These are phyloP conservation scores for Vinca minor DNA, from an alignment of 257 asterid species.

Conservation along the genomic window DNA sequence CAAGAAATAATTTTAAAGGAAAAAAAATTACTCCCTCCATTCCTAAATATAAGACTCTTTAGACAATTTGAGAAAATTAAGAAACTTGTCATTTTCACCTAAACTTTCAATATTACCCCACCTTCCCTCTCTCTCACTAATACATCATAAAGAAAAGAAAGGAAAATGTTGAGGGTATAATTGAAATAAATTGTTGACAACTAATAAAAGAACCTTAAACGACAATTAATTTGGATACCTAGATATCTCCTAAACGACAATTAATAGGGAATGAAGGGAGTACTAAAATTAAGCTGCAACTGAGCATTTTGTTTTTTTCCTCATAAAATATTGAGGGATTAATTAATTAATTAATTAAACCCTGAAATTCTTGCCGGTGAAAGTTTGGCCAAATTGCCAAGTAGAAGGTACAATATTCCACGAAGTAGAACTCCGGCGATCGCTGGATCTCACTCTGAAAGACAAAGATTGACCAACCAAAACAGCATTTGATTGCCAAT, in stretches of 20 bases:
- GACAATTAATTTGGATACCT: too few relatives aligned
- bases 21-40: slow-evolving; percentile 17
- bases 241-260: too few relatives aligned
- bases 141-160: too few relatives aligned
- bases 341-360: too few relatives aligned
- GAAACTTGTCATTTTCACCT: too few relatives aligned
- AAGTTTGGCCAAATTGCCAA: slow-evolving; percentile 34
- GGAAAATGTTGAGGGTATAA: too few relatives aligned
- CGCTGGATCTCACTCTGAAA: slow-evolving; percentile 26
- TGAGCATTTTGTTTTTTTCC: neutral
- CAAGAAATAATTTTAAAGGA: too few relatives aligned
- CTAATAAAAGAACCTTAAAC: too few relatives aligned
- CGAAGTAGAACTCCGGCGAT: slow-evolving; percentile 23
- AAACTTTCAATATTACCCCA: slow-evolving; percentile 9
- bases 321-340: neutral
- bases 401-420: slow-evolving; percentile 27
- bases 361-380: slow-evolving; percentile 23
- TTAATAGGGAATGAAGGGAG: too few relatives aligned
- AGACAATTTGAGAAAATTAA: too few relatives aligned
- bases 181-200: too few relatives aligned
- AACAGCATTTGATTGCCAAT: slow-evolving; percentile 22
- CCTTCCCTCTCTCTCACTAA: neutral
- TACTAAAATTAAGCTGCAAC: neutral
- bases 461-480: slow-evolving; percentile 26
- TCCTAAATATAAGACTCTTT: too few relatives aligned